Evolutionary conservation across 805 yeast genomes (phyloP).

Genomic region (Cyberlindnera nakhonratchasimensis): DNA sequence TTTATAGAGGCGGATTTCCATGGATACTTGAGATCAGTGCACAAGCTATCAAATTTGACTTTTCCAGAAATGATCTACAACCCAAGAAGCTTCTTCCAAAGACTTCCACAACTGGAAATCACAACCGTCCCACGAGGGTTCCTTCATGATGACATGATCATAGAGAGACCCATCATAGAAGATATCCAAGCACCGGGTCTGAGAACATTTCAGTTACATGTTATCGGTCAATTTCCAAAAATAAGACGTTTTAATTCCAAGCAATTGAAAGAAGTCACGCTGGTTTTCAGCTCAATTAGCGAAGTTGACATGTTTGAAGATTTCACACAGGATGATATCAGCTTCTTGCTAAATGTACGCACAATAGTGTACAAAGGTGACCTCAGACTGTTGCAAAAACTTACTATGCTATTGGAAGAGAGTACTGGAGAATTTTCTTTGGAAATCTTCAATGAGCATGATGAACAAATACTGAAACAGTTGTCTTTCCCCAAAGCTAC

Average conservation of each 20-base stretch:
- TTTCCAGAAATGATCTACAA: slow-evolving; percentile 1
- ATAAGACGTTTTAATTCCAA: slow-evolving; percentile 1
- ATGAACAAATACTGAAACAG: slow-evolving; percentile 46
- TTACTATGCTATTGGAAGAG: neutral
- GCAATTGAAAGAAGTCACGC: slow-evolving; percentile 3
- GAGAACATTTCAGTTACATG: slow-evolving; percentile 1
- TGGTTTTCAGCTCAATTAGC: slow-evolving; percentile 1
- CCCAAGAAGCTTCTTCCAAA: slow-evolving; percentile 4
- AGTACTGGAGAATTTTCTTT: slow-evolving; percentile 1
- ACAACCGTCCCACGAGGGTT: slow-evolving; percentile 3
- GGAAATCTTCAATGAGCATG: slow-evolving; percentile 28
- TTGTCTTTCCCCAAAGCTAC: neutral
- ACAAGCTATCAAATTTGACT: neutral
- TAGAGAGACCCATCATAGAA: slow-evolving; percentile 7
- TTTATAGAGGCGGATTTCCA: slow-evolving; percentile 3
- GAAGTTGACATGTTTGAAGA: slow-evolving; percentile 9
- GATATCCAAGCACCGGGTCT: slow-evolving; percentile 4
- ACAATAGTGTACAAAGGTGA: slow-evolving; percentile 2
- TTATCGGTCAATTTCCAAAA: slow-evolving; percentile 4
- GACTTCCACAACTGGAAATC: slow-evolving; percentile 1
- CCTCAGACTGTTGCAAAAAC: neutral
- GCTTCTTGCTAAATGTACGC: slow-evolving; percentile 1
- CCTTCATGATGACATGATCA: neutral
- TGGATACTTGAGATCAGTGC: slow-evolving; percentile 5
- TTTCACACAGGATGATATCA: slow-evolving; percentile 2